Evolutionary conservation across 139 green algal species (phyloP).

Genomic region (Zygnema cylindricum): DNA sequence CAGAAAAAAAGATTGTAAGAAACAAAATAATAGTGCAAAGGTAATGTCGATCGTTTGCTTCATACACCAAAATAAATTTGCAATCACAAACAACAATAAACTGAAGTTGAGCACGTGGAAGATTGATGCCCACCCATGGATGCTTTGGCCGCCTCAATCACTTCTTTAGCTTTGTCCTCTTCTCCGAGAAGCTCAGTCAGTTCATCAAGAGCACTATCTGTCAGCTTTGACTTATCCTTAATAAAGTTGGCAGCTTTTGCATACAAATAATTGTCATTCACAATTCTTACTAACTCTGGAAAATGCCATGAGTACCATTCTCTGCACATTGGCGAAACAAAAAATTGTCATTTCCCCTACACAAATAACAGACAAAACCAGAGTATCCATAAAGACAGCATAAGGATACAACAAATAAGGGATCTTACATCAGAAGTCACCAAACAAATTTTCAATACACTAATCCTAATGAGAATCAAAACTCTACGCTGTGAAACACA

Average conservation of each 20-base stretch:
- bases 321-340: conserved; percentile 48
- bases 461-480: no score
- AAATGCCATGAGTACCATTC: conserved; percentile 99
- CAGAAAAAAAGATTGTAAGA: no score
- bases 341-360: neutral
- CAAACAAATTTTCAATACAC: no score
- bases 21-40: no score
- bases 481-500: no score
- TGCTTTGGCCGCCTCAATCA: conserved; percentile 63
- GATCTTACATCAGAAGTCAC: no score
- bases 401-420: no score
- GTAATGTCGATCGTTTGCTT: no score
- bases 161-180: conserved; percentile 83
- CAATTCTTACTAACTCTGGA: conserved; percentile 94
- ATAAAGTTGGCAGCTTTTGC: conserved; percentile 79
- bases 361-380: conserved; percentile 6
- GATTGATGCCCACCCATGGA: conserved; percentile 66
- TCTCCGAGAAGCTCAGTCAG: conserved; percentile 87
- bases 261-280: conserved; percentile 97
- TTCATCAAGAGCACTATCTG: conserved; percentile 74
- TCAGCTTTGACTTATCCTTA: conserved; percentile 84
- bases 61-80: no score
- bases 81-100: no score
- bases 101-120: no score
- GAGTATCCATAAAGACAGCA: no score